Conservation (phyloP, 768 basidiomycete species). For the Kwoniella botswanensis region DNA sequence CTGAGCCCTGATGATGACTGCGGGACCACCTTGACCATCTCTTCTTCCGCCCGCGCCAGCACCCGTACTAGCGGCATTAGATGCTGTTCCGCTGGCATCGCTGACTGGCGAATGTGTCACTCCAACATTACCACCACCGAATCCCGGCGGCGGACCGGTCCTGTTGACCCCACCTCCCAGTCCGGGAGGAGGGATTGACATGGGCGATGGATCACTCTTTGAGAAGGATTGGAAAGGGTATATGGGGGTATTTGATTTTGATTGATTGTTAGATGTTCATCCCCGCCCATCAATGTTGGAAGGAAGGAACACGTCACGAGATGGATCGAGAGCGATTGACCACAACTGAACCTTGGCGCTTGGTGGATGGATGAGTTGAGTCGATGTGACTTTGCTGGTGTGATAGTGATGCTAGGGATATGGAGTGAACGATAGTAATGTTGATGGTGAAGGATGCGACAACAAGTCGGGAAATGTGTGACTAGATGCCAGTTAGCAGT, state of each 20-base stretch:
- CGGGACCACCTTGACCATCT: constrained; percentile 36
- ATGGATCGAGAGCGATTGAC: not conserved
- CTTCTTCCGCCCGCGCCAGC: constrained; percentile 24
- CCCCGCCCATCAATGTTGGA: constrained; percentile 22
- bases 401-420: not conserved
- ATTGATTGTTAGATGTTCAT: constrained; percentile 29
- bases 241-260: not conserved
- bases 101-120: constrained; percentile 25
- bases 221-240: constrained; percentile 2
- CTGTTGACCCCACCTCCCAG: constrained; percentile 51
- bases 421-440: not conserved
- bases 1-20: constrained; percentile 66
- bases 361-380: not conserved
- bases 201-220: constrained; percentile 24
- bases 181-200: constrained; percentile 54
- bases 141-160: constrained; percentile 51
- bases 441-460: not conserved
- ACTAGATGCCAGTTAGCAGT: no score
- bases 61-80: not conserved
- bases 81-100: constrained; percentile 20
- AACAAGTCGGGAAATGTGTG: no score
- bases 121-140: constrained; percentile 32
- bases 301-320: constrained; percentile 25
- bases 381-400: not conserved
- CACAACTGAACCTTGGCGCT: not conserved